A percentile compares a stretch with the other conserved stretches of the same genome.
Conservation (phyloP, 148 eudicot genomes). For the Chenopodium suecicum region DNA sequence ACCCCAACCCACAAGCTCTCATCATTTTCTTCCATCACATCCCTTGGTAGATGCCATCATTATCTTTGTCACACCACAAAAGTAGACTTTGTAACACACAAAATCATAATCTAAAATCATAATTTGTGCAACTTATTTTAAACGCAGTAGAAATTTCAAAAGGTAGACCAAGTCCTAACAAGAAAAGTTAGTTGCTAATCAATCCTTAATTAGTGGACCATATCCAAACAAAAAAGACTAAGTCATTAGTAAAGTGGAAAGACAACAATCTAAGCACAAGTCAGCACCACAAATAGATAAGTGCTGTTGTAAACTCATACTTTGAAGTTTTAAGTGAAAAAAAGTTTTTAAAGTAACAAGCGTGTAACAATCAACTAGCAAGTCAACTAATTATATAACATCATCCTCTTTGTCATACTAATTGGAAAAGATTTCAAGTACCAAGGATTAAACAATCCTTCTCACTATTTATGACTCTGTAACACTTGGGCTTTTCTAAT, state of each 20-base stretch:
- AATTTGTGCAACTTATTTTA: not conserved
- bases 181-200: not conserved
- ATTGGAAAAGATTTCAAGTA: not conserved
- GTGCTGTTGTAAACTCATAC: slow-evolving; percentile 16
- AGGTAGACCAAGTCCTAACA: slow-evolving; percentile 13
- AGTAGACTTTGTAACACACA: not conserved
- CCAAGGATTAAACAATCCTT: not conserved
- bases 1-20: not conserved
- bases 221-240: slow-evolving; percentile 15
- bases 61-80: slow-evolving; percentile 15
- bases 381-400: slow-evolving; percentile 7
- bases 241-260: slow-evolving; percentile 21
- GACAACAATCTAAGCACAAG: slow-evolving; percentile 10
- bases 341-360: not conserved
- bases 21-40: slow-evolving; percentile 18
- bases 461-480: not conserved
- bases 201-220: slow-evolving; percentile 23
- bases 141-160: slow-evolving; percentile 16
- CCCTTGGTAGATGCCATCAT: slow-evolving; percentile 12
- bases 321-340: not conserved
- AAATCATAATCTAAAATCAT: not conserved
- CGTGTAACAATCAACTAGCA: not conserved
- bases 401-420: not conserved
- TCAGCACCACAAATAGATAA: slow-evolving; percentile 9
- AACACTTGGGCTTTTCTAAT: not conserved